These are phyloP conservation scores for Stenocarpella maydis DNA, from an alignment of 2,329 filamentous ascomycete genomes.

Conservation along the genomic window DNA sequence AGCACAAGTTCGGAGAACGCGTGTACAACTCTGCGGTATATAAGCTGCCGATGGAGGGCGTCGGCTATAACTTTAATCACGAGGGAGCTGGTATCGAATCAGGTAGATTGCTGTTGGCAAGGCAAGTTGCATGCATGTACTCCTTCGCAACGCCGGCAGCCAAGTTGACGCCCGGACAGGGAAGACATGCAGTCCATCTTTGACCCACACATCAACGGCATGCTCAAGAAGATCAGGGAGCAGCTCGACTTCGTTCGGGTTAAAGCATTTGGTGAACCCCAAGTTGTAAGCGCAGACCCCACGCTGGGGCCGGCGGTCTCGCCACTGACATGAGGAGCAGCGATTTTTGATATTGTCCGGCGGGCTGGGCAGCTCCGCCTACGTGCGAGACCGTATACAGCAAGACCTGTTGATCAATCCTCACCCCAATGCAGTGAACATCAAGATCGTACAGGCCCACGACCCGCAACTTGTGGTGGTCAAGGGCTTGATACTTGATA, in stretches of 20 bases:
- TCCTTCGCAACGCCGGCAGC: not conserved
- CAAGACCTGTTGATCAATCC: constrained; percentile 45
- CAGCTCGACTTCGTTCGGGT: constrained; percentile 51
- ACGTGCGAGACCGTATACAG: constrained; percentile 53
- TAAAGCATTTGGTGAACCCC: constrained; percentile 42
- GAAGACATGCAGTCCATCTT: constrained; percentile 54
- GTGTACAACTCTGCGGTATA: constrained; percentile 52
- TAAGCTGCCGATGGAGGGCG: constrained; percentile 53
- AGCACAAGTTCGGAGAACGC: constrained; percentile 54
- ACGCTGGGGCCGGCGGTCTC: too few species aligned
- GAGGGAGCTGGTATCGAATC: constrained; percentile 48
- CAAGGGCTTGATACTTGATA: constrained; percentile 60
- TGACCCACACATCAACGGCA: constrained; percentile 51
- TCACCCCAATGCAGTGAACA: constrained; percentile 47
- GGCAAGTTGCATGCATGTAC: constrained; percentile 43
- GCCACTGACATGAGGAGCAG: constrained; percentile 39
- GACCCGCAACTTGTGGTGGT: constrained; percentile 65
- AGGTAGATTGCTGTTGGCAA: constrained; percentile 51
- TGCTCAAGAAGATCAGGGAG: constrained; percentile 49
- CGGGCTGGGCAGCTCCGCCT: constrained; percentile 55
- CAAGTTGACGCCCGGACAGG: constrained; percentile 39
- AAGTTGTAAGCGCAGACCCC: constrained; percentile 44
- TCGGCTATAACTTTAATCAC: constrained; percentile 51
- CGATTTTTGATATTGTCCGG: constrained; percentile 55
- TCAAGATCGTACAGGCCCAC: constrained; percentile 53